Percentiles rank a stretch among this genome's conserved stretches.
Evolutionary conservation across 805 yeast species (phyloP).

Genomic region (Yamadazyma akitaensis): DNA sequence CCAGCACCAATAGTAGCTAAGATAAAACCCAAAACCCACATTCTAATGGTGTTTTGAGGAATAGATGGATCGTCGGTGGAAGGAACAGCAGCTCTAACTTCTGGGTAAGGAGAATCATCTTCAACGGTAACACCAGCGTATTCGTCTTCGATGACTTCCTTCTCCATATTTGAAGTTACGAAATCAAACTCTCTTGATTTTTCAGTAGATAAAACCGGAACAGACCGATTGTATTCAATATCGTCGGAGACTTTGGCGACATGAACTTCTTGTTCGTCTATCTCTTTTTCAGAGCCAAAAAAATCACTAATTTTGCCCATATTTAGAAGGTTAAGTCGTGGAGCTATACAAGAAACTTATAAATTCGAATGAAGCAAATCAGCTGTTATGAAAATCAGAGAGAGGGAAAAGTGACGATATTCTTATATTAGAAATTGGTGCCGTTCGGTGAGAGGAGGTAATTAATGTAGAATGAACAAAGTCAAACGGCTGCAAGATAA

Average conservation of each 20-base stretch:
- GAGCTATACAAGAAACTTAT: too few relatives aligned
- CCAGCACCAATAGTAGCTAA: slow-evolving; percentile 56
- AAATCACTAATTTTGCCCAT: slow-evolving; percentile 10
- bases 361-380: too few relatives aligned
- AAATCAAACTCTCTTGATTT: slow-evolving; percentile 33
- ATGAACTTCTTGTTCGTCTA: slow-evolving; percentile 2
- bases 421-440: background rate
- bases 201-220: slow-evolving; percentile 4
- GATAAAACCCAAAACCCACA: slow-evolving; percentile 49
- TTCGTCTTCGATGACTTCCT: slow-evolving; percentile 27
- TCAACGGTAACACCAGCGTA: slow-evolving; percentile 42
- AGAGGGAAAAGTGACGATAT: background rate
- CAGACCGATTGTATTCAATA: background rate
- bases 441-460: background rate
- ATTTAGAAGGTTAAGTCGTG: background rate
- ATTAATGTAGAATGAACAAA: background rate
- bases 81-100: slow-evolving; percentile 61
- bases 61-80: slow-evolving; percentile 48
- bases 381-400: background rate
- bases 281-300: slow-evolving; percentile 6
- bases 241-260: slow-evolving; percentile 2
- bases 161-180: slow-evolving; percentile 23
- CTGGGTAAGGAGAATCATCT: slow-evolving; percentile 54
- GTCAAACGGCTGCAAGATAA: background rate
- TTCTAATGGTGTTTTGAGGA: slow-evolving; percentile 52